Evolutionary conservation across 1,284 basidiomycete genomes (phyloP), one percentile per base, ranked within the genome.

Genomic region (Ceratobasidium sp.): DNA sequence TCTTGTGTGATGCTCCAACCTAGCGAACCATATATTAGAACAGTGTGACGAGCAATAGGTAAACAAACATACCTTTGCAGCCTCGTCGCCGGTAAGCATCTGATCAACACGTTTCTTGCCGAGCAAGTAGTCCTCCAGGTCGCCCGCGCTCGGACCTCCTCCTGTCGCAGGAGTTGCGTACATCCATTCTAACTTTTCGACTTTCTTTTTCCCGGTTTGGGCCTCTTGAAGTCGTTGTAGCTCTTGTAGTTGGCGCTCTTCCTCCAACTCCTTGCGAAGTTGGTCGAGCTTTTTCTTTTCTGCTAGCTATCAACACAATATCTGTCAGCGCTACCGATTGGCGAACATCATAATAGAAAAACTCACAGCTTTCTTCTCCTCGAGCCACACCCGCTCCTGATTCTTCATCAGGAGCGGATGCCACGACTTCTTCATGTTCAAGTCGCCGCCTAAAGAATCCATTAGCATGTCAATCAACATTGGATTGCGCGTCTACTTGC

Each of bases 21-120:
- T 93, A 56, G 10, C 3, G 3, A 20, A 64, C 49, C 28, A 63
- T 42, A 60, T 78, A 73, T 39, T 61, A 35, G 60, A 78, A 37
- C 2, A 67, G 45, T 28, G 51, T 31, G 15, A 64, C 39, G 11
- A 28, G 4, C 17, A 54, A 26, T 20, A 53, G 53, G 13, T 45
- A 17, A 61, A 26, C n/a, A 26, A 17, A 82, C 89, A 77, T 80
- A 95, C 95, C 88, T 93, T 94, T 77, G 90, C 92, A 81, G 97
- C 92, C 82, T 97, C 95, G 81, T 97, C 95, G 54, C 91, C 94
- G 35, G 91, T 94, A 78, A 99, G 85, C 33, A 98, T 93, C 86
- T 99, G 96, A 84, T 99, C 97, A 0, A 99, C 97, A 69, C 97
- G 87, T 86, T 97, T 98, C 89, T 99, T 99, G n/a, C 97, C 98